A percentile compares a stretch with the other conserved stretches of the same genome.
Evolutionary conservation across 345 rosid species (phyloP).

Genomic region (Eucalyptus decipiens): DNA sequence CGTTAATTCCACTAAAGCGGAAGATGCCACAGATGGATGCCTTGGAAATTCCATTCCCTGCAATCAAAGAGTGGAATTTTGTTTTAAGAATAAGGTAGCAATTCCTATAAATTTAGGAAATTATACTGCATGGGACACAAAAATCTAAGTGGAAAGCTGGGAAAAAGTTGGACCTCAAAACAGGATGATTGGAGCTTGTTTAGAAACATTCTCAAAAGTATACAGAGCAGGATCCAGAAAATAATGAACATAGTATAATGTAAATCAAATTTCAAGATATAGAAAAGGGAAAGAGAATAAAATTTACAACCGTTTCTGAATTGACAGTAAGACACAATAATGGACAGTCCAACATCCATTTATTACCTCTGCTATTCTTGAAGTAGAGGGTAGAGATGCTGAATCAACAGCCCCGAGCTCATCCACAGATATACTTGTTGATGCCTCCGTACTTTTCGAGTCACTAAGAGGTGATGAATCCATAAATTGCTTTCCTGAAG

Average conservation of each 20-base stretch:
- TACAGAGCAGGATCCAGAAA: not conserved
- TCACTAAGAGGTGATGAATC: conserved; percentile 52
- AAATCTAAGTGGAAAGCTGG: not conserved
- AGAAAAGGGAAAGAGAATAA: not conserved
- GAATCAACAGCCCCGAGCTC: conserved; percentile 62
- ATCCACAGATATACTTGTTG: conserved; percentile 48
- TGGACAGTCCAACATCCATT: not conserved
- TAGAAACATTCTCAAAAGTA: not conserved
- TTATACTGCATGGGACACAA: not conserved
- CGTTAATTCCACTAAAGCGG: conserved; percentile 88
- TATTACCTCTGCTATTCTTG: conserved; percentile 69
- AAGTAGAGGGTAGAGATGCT: conserved; percentile 57
- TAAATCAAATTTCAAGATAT: not conserved
- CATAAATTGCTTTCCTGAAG: conserved; percentile 48
- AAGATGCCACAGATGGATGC: conserved; percentile 70
- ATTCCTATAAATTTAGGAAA: not conserved
- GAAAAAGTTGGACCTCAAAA: not conserved
- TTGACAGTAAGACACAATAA: not conserved
- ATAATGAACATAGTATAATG: not conserved
- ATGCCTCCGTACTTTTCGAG: conserved; percentile 68
- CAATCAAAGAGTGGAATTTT: not conserved
- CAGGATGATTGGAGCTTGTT: not conserved
- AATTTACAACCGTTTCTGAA: not conserved
- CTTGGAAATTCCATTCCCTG: conserved; percentile 76
- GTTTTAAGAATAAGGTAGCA: not conserved